A percentile compares a stretch with the other conserved stretches of the same genome.
Conservation (phyloP, 2,329 filamentous ascomycete species). For the Leptographium wingfieldii region DNA sequence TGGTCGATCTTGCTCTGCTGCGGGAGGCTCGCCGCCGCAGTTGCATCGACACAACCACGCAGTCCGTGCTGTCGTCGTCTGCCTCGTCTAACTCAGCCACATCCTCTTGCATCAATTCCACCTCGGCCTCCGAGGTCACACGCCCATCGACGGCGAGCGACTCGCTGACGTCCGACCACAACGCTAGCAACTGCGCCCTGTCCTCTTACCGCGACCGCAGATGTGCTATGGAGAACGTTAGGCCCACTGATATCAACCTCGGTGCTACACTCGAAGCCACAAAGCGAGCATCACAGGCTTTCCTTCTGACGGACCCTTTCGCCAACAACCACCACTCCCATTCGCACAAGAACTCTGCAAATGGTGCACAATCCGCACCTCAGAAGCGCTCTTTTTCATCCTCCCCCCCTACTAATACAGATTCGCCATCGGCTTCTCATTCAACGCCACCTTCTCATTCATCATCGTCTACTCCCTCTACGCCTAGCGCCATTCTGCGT, state of each 20-base stretch:
- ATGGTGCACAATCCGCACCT: constrained; percentile 15
- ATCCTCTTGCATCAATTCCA: neutral
- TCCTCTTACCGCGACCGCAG: constrained; percentile 14
- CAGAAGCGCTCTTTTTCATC: constrained; percentile 14
- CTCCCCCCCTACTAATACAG: neutral
- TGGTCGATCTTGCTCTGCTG: constrained; percentile 32
- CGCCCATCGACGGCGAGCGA: neutral
- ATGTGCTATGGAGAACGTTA: constrained; percentile 6
- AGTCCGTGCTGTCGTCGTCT: constrained; percentile 17
- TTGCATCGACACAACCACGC: constrained; percentile 11
- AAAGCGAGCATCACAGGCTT: constrained; percentile 22
- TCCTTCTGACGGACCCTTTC: constrained; percentile 43
- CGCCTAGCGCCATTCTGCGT: constrained; percentile 36
- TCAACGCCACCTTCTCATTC: neutral
- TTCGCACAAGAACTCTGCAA: neutral
- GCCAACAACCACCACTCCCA: constrained; percentile 22
- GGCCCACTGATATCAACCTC: neutral
- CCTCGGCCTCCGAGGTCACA: neutral
- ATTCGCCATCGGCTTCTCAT: neutral
- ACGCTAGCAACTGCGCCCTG: constrained; percentile 1
- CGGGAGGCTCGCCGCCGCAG: constrained; percentile 16
- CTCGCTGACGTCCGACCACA: neutral
- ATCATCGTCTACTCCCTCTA: neutral
- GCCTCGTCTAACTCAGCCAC: constrained; percentile 1
- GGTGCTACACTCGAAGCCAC: neutral